Base-by-base conservation (phyloP, 805 yeast species). In the Yarrowia sp. region DNA sequence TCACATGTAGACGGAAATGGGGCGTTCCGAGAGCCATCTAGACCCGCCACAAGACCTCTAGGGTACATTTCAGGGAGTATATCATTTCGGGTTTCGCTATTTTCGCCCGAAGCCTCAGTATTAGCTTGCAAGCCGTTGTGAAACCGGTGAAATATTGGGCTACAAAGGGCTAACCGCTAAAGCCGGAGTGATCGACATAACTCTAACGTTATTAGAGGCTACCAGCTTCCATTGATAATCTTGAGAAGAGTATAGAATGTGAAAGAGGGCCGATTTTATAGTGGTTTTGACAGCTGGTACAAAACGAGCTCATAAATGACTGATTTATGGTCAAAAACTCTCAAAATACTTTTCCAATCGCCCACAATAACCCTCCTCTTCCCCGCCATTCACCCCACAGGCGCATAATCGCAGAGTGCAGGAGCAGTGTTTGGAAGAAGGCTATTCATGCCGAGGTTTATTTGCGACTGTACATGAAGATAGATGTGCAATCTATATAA, bases 111-210 rank as follows among this genome's bases (percentile, higher is more conserved):
- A 39, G 30, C 30, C 30, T 7, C 14, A 44, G 6, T 13, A 9
- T 24, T 24, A 24, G 30, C 30, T 24, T 2, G 30, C 30, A 10
- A 19, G 13, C 30, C 33, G 30, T 20, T 19, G 9, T 52, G 36
- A 24, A 24, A 13, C 30, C 30, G 30, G 30, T 24, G 30, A 24
- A 24, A 24, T 24, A 24, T 12, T 13, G 33, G 24, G n/a, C 17
- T 52, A 3, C 30, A 24, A 24, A 24, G 30, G 30, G 30, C 30
- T 52, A 55, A 55, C 61, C 38, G 61, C 46, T 55, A 55, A 55
- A 39, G 46, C 61, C 61, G 61, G 44, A 39, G 46, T 39, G 61
- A 55, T 55, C 61, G 36, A 12, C 61, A 55, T 0, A 55, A 55
- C 61, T 15, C 20, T 20, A 53, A 53, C 60, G 20, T 34, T 20